Percentiles rank a stretch among this genome's conserved stretches.
Conservation (phyloP, 495 filamentous ascomycete genomes). For the Penicillium subrubescens region DNA sequence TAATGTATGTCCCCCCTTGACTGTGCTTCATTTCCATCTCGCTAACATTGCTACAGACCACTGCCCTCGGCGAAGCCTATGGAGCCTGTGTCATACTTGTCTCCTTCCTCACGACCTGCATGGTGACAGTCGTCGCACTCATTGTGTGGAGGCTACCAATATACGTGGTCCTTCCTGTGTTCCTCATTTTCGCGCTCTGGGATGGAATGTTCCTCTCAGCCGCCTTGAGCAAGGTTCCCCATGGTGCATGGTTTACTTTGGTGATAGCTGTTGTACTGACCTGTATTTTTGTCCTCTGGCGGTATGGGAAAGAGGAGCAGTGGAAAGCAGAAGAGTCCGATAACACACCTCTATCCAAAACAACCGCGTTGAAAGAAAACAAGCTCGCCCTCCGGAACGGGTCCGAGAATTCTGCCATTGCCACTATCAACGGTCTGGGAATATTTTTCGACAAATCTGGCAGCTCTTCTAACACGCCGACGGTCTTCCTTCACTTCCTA, state of each 20-base stretch:
- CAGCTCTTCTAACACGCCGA: slow-evolving; percentile 43
- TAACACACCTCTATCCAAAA: slow-evolving; percentile 45
- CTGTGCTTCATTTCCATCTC: neutral
- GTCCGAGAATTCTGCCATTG: slow-evolving; percentile 23
- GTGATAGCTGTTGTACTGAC: slow-evolving; percentile 58
- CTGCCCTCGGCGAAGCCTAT: slow-evolving; percentile 49
- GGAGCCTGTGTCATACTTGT: slow-evolving; percentile 72
- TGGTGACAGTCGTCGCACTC: slow-evolving; percentile 67
- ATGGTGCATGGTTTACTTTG: slow-evolving; percentile 74
- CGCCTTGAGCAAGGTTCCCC: slow-evolving; percentile 66
- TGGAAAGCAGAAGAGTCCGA: slow-evolving; percentile 67
- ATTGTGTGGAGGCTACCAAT: slow-evolving; percentile 65
- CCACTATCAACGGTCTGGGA: slow-evolving; percentile 53
- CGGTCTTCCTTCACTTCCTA: slow-evolving; percentile 64
- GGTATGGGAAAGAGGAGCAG: slow-evolving; percentile 71
- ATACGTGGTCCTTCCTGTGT: slow-evolving; percentile 58
- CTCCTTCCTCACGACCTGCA: slow-evolving; percentile 69
- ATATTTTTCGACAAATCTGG: slow-evolving; percentile 69
- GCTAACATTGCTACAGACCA: slow-evolving; percentile 33
- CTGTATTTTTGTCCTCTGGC: slow-evolving; percentile 66
- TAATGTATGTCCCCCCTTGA: slow-evolving; percentile 45
- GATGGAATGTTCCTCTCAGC: slow-evolving; percentile 68
- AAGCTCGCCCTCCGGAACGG: neutral
- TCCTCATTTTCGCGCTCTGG: slow-evolving; percentile 60
- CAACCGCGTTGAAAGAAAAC: slow-evolving; percentile 31